A percentile compares a stretch with the other conserved stretches of the same genome.
Conservation (phyloP, 140 eudicot species). For the Senecio squalidus region DNA sequence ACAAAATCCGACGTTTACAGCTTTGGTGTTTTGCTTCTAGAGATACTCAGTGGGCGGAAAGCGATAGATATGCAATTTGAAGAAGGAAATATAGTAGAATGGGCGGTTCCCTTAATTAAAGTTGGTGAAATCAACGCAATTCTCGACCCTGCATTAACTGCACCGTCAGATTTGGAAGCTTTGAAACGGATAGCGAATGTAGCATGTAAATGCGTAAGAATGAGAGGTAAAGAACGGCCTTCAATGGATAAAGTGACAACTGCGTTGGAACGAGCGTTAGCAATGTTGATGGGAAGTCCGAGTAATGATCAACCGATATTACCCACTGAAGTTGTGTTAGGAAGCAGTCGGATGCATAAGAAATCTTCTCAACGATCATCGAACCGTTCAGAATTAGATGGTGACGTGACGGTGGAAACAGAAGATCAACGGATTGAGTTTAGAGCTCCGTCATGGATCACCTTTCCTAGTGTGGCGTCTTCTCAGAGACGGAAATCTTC, state of each 20-base stretch:
- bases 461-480: slow-evolving; percentile 93
- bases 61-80: slow-evolving; percentile 89
- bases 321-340: slow-evolving; percentile 88
- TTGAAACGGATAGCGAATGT: slow-evolving; percentile 69
- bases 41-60: slow-evolving; percentile 78
- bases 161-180: slow-evolving; percentile 66
- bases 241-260: slow-evolving; percentile 97
- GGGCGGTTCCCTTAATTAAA: slow-evolving; percentile 88
- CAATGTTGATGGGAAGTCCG: slow-evolving; percentile 82
- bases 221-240: slow-evolving; percentile 96
- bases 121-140: slow-evolving; percentile 56
- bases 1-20: slow-evolving; percentile 90
- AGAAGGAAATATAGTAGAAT: slow-evolving; percentile 87
- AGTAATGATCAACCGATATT: slow-evolving; percentile 84
- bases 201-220: slow-evolving; percentile 80
- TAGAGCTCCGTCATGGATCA: slow-evolving; percentile 96
- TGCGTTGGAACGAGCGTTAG: slow-evolving; percentile 79
- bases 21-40: slow-evolving; percentile 82
- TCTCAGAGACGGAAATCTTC: slow-evolving; percentile 93
- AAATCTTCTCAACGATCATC: slow-evolving; percentile 80
- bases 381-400: slow-evolving; percentile 56
- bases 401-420: slow-evolving; percentile 43
- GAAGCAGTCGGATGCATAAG: slow-evolving; percentile 91
- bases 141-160: slow-evolving; percentile 52
- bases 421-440: slow-evolving; percentile 80